These are phyloP conservation scores for Hypericum perforatum DNA, from an alignment of 345 rosid genomes.

Conservation along the genomic window DNA sequence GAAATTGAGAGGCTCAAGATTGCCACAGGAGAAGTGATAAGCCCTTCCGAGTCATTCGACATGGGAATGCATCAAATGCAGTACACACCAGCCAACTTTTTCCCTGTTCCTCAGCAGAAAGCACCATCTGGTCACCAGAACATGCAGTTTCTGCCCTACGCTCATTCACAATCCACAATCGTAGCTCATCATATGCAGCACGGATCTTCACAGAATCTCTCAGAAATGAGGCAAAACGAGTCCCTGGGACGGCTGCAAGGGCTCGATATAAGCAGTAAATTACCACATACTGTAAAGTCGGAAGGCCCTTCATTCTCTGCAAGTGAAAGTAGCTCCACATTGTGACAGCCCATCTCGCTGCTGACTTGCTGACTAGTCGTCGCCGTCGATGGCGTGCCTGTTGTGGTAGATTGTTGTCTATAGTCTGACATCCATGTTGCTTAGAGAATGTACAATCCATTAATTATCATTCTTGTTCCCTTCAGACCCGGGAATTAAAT, in stretches of 20 bases:
- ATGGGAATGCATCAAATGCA: conserved; percentile 58
- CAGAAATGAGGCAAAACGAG: conserved; percentile 61
- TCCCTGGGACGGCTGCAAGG: conserved; percentile 67
- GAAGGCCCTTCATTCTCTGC: conserved; percentile 62
- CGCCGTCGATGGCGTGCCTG: conserved; percentile 10
- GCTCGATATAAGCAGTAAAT: conserved; percentile 65
- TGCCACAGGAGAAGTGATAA: conserved; percentile 62
- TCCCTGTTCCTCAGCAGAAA: conserved; percentile 36
- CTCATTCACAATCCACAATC: conserved; percentile 29
- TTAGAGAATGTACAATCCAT: conserved; percentile 5
- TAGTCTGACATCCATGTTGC: conserved; percentile 18
- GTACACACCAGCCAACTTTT: conserved; percentile 36
- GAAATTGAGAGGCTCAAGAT: conserved; percentile 81
- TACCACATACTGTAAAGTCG: conserved; percentile 42
- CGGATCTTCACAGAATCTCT: conserved; percentile 26
- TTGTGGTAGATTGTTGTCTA: conserved; percentile 17
- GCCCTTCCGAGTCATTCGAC: conserved; percentile 50
- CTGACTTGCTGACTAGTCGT: conserved; percentile 19
- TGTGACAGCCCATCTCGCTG: conserved; percentile 19
- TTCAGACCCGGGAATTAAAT: conserved; percentile 9
- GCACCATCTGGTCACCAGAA: conserved; percentile 32
- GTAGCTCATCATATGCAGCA: conserved; percentile 7
- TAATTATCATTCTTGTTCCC: conserved; percentile 11
- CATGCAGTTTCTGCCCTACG: conserved; percentile 43
- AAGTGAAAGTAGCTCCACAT: conserved; percentile 68